Evolutionary conservation across 495 filamentous ascomycete genomes (phyloP).

Genomic region (Aspergillus asperescens): DNA sequence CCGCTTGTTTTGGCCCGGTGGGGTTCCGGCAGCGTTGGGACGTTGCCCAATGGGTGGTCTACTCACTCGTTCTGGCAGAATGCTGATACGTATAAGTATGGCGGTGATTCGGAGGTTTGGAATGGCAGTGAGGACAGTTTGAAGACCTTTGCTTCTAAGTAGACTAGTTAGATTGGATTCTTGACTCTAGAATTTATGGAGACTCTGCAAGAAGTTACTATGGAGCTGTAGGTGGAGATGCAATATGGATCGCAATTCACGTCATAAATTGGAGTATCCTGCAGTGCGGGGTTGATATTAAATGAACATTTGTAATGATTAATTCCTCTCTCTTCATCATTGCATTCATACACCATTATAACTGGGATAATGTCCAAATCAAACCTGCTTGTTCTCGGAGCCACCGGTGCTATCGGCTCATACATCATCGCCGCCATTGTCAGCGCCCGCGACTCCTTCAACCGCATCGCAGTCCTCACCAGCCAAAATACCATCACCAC

Average conservation of each 20-base stretch:
- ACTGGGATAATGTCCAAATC: conserved; percentile 9
- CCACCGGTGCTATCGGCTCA: conserved; percentile 61
- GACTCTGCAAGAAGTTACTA: no score
- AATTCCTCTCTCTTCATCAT: no score
- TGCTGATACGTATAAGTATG: conserved; percentile 37
- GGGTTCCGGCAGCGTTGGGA: conserved; percentile 26
- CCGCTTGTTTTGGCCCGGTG: conserved; percentile 54
- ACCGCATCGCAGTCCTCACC: conserved; percentile 59
- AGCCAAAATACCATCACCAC: conserved; percentile 45
- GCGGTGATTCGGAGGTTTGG: conserved; percentile 49
- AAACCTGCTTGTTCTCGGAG: conserved; percentile 63
- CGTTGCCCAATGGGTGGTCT: conserved; percentile 52
- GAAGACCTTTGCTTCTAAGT: conserved; percentile 28
- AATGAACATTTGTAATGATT: no score
- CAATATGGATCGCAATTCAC: neutral
- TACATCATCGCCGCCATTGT: conserved; percentile 59
- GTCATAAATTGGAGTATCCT: neutral
- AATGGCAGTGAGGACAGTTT: conserved; percentile 37
- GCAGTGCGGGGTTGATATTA: neutral
- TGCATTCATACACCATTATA: neutral
- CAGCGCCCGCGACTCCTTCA: conserved; percentile 46
- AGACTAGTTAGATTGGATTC: no score
- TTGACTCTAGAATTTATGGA: no score
- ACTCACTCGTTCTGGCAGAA: conserved; percentile 56
- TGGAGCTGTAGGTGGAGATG: no score